Base-by-base conservation (phyloP, 495 filamentous ascomycete genomes). In the Cercophora samala region DNA sequence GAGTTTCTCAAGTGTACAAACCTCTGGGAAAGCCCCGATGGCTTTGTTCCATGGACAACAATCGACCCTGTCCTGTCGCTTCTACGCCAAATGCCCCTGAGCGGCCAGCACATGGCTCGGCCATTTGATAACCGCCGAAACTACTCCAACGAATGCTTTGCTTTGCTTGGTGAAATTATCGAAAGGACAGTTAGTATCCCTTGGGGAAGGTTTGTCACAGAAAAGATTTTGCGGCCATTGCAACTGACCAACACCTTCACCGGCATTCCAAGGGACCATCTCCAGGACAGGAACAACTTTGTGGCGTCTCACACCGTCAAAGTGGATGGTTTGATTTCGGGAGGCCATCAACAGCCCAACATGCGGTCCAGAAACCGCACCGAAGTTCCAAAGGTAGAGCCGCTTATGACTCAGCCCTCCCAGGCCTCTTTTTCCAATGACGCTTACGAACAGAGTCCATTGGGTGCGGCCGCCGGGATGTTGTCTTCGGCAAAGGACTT, bases 81-180 rank as follows among this genome's bases (percentile, higher is more conserved):
- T 0, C 56, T 73, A 11, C 15, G 53, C 1, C 24, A 64, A 0
- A 25, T 68, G 5, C 66, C 71, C 3, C 29, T n/a, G 0, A 68
- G 64, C 51, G n/a, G 52, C 8, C 66, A 58, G 9, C 68, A 52
- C 11, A 19, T 17, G 26, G 6, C 56, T 0, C 22, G 25, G 19
- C 17, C 18, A 13, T 72, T 72, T 32, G 2, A 23, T 23, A 21
- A 70, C 25, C 32, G 46, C 1, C 58, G 68, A 2, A 70, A 70
- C 68, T 72, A 72, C 52, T 70, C 62, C n/a, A 72, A 72, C 26
- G 70, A 72, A 23, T 65, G 69, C 19, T 71, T 62, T 17, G 63
- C 63, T 1, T 53, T 71, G 23, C 60, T 67, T 11, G 69, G 63
- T 11, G 26, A 60, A 0, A 32, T 71, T 0, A 46, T 73, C n/a